Evolutionary conservation across 2,329 filamentous ascomycete species (phyloP).

Genomic region (Microdochium paspali): DNA sequence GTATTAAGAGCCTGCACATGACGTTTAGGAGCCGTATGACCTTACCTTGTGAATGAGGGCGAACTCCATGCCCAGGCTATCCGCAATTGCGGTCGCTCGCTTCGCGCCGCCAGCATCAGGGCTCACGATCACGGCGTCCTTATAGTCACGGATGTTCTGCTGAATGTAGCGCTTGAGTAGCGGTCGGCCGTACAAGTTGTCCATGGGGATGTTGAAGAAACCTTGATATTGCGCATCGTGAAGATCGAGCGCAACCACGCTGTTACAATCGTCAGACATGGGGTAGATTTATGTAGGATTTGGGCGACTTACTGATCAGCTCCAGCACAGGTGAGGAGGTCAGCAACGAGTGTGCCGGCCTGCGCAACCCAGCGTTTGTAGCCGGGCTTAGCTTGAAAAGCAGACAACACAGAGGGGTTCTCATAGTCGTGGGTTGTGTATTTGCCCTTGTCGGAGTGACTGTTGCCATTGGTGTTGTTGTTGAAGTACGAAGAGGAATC

Average conservation of each 20-base stretch:
- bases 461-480: conserved; percentile 17
- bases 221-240: conserved; percentile 96
- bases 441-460: conserved; percentile 17
- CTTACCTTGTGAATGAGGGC: conserved; percentile 94
- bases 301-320: conserved; percentile 67
- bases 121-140: conserved; percentile 83
- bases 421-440: conserved; percentile 58
- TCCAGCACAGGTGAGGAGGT: conserved; percentile 88
- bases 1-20: conserved; percentile 21
- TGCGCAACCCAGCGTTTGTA: conserved; percentile 99
- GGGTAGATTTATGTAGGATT: no score
- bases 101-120: conserved; percentile 94
- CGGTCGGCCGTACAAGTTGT: conserved; percentile 86
- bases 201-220: conserved; percentile 97
- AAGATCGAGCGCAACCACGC: conserved; percentile 91
- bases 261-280: conserved; percentile 14
- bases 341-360: conserved; percentile 87
- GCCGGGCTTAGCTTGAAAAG: conserved; percentile 72
- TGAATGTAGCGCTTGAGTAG: conserved; percentile 64
- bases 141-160: conserved; percentile 74
- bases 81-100: conserved; percentile 84
- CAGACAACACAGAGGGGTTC: conserved; percentile 44
- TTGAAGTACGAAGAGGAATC: conserved; percentile 7
- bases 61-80: conserved; percentile 82
- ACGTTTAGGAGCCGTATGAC: conserved; percentile 13